A percentile compares a stretch with the other conserved stretches of the same genome.
phyloP scores from a whole-genome alignment of 1,284 basidiomycete species.

The Tylopilus sp. region DNA sequence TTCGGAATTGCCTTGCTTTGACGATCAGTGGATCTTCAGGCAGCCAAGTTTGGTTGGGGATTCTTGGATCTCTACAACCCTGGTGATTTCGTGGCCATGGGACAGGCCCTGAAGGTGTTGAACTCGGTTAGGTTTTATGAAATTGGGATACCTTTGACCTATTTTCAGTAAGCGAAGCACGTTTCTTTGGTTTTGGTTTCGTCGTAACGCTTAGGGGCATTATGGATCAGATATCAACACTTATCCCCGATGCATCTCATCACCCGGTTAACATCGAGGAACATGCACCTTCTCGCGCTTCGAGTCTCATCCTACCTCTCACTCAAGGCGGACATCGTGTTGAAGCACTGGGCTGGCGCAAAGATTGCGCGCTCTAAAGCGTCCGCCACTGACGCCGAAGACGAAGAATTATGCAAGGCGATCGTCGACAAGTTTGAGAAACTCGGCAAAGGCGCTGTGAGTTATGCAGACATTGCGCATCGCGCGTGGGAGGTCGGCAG shows the following conservation, averaged over 20 bases:
- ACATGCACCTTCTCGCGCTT: slow-evolving; percentile 87
- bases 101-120: slow-evolving; percentile 88
- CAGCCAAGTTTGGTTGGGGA: slow-evolving; percentile 90
- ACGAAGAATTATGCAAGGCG: slow-evolving; percentile 72
- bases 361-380: slow-evolving; percentile 77
- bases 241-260: slow-evolving; percentile 77
- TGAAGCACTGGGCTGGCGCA: slow-evolving; percentile 94
- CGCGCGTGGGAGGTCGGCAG: slow-evolving; percentile 92
- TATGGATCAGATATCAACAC: slow-evolving; percentile 60
- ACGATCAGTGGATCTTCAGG: slow-evolving; percentile 43
- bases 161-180: slow-evolving; percentile 65
- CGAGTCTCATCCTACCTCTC: slow-evolving; percentile 84
- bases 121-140: slow-evolving; percentile 90
- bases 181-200: background rate
- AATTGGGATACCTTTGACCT: slow-evolving; percentile 90
- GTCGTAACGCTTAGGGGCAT: background rate
- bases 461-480: slow-evolving; percentile 92
- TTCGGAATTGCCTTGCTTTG: slow-evolving; percentile 1
- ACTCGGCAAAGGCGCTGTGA: slow-evolving; percentile 68
- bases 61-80: slow-evolving; percentile 93
- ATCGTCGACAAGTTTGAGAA: slow-evolving; percentile 87
- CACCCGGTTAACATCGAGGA: slow-evolving; percentile 78
- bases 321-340: slow-evolving; percentile 79
- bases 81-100: slow-evolving; percentile 86
- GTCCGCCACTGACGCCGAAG: slow-evolving; percentile 50